Conservation (phyloP, 345 rosid genomes). For the Ceriops tagal region DNA sequence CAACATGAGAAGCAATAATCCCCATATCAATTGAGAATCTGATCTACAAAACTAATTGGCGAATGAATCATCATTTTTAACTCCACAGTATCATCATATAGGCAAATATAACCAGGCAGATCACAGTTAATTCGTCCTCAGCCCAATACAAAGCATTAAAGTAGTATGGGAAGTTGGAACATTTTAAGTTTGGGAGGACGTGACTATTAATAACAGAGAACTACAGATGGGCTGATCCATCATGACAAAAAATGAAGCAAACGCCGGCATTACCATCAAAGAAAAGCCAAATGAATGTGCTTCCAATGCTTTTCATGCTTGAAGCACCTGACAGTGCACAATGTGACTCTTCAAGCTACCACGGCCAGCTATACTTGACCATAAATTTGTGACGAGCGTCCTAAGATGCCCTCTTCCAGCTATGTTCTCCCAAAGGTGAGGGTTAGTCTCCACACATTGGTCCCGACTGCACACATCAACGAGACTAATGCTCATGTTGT, state of each 20-base stretch:
- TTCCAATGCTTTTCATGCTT: conserved; percentile 48
- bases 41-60: background rate
- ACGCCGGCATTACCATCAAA: conserved; percentile 3
- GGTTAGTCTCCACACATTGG: conserved; percentile 54
- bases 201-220: conserved; percentile 21
- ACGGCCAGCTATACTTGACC: conserved; percentile 96
- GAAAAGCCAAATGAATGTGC: conserved; percentile 11
- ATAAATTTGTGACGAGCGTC: conserved; percentile 69
- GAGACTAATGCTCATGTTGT: conserved; percentile 92
- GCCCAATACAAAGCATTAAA: background rate
- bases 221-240: conserved; percentile 3
- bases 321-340: conserved; percentile 93
- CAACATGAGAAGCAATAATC: background rate
- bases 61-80: background rate
- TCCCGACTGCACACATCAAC: conserved; percentile 81
- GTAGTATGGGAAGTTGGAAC: conserved; percentile 1
- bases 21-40: conserved; percentile 6
- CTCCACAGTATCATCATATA: no score
- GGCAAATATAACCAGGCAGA: no score
- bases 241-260: background rate
- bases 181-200: conserved; percentile 15
- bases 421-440: conserved; percentile 83
- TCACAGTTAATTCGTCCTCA: no score
- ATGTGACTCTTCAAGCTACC: conserved; percentile 78
- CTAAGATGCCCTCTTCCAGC: conserved; percentile 74